Evolutionary conservation across 1,284 basidiomycete genomes (phyloP), one percentile per base, ranked within the genome.

Genomic region (Heterobasidion annosum): DNA sequence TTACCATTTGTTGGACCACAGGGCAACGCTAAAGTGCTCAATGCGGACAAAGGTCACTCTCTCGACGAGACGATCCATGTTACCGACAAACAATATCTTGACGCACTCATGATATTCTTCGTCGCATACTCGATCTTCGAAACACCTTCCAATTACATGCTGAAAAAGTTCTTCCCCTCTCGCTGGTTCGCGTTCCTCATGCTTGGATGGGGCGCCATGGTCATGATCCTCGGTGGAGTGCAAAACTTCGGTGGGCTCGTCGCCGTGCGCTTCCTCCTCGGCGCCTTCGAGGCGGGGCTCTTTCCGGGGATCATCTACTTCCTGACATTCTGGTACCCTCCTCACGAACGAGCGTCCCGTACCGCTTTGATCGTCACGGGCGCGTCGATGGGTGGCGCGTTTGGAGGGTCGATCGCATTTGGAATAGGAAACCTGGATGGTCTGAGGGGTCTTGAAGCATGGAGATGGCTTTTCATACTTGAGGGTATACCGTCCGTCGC

Each of bases 391-490:
- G 68, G 69, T 0, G 73, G 73, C 45, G 75, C 74, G 2, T 76
- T 76, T 51, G 74, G 73, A 13, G 75, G 75, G 34, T 65, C 69
- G 8, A 69, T 74, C 48, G 72, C 71, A 0, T 73, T 63, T 51
- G 71, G 68, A 0, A 66, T 72, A 0, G 68, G 67, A 2, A 64
- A 68, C 52, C 62, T 73, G 59, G 65, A 70, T 51, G 60, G 63
- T 5, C 50, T 58, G 5, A 59, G 54, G 13, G 65, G 65, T 2
- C 61, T 74, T 7, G 59, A 68, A 53, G 71, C 63, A 1, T 73
- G 70, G 70, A 63, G 70, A 25, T 71, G 67, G 65, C 64, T 73
- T 25, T 78, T 78, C 67, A 67, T 78, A 54, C 65, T 78, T 43
- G 77, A 78, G 58, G 77, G 77, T 51, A 66, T 70, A 18, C 71